Base-by-base conservation (phyloP, 179 eudicot genomes). In the Amaranthus tricolor region DNA sequence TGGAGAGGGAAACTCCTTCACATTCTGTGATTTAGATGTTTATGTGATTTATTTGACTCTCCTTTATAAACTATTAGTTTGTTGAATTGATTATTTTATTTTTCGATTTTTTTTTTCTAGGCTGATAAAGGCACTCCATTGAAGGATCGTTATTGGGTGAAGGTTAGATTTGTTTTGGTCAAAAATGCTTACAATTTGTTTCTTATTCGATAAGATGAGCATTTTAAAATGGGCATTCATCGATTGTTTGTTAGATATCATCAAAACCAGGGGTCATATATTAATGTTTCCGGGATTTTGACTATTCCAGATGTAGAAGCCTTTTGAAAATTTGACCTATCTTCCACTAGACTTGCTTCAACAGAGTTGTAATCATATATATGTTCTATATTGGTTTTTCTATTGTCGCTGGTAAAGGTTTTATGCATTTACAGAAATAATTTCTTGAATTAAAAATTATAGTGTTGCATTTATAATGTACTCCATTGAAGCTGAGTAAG, bases 91-190 rank as follows among this genome's bases (percentile, higher is more conserved):
- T 31, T 31, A 31, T 2, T 31, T 31, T 31, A 31, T 21, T 16
- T 60, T 69, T 62, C 68, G 63, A 59, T 76, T 58, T 49, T 56
- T 60, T 55, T 77, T 43, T 84, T 84, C 67, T 89, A 95, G 99
- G 96, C 88, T 52, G 99, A 93, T 84, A 77, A 85, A 66, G 88
- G 84, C 80, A 75, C 77, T 74, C 70, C 82, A 64, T 92, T 85
- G 87, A 94, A 90, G 89, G 97, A 93, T 80, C 97, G 99, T 54
- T 95, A 95, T 55, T 95, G 98, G 99, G 95, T 95, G 59, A 95
- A 95, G 96, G 99, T 84, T 76, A 85, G 91, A 73, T 62, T 40
- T 74, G 43, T 68, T 53, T 68, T 31, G 57, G 52, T 20, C 50
- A 0, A 56, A 24, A 57, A 43, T 17, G 66, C 16, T 71, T 65